phyloP scores from a whole-genome alignment of 352 stramenopile species.

The Halophytophthora batemanensis region DNA sequence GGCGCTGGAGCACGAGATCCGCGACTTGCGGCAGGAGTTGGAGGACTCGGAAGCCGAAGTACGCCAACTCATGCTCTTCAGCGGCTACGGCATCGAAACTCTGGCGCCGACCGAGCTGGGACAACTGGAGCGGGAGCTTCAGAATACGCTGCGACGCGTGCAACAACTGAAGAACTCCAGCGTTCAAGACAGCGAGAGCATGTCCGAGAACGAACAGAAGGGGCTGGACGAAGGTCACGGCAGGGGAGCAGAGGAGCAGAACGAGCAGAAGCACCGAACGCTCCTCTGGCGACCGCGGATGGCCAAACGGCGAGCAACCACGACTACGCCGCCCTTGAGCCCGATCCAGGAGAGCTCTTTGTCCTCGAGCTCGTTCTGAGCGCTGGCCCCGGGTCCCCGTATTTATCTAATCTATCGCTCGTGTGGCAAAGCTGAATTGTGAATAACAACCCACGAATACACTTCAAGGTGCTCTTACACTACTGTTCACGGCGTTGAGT shows the following conservation, averaged over 20 bases:
- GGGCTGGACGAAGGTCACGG: too few relatives aligned
- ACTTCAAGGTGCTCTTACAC: too few relatives aligned
- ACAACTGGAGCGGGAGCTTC: constrained; percentile 52
- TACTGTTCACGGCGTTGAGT: too few relatives aligned
- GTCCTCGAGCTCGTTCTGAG: constrained; percentile 18
- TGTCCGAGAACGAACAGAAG: too few relatives aligned
- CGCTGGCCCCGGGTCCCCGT: constrained; percentile 2
- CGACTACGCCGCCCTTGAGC: constrained; percentile 17
- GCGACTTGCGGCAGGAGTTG: constrained; percentile 66
- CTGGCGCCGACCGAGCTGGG: constrained; percentile 45
- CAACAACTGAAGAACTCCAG: constrained; percentile 42
- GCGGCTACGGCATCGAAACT: constrained; percentile 69
- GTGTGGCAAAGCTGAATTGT: too few relatives aligned
- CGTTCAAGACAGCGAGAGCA: too few relatives aligned
- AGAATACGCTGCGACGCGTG: constrained; percentile 51
- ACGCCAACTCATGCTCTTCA: constrained; percentile 67
- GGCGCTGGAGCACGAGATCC: constrained; percentile 56
- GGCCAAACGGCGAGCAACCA: constrained; percentile 5
- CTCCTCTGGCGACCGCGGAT: constrained; percentile 2
- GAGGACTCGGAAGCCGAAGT: constrained; percentile 77
- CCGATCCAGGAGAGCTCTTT: constrained; percentile 22
- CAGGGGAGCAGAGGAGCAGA: constrained; percentile 14
- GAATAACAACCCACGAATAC: too few relatives aligned
- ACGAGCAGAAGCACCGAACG: constrained; percentile 1
- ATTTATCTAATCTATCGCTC: constrained; percentile 20